A percentile compares a stretch with the other conserved stretches of the same genome.
Evolutionary conservation across 163 green algal species (phyloP).

Genomic region (Picocystis sp.): DNA sequence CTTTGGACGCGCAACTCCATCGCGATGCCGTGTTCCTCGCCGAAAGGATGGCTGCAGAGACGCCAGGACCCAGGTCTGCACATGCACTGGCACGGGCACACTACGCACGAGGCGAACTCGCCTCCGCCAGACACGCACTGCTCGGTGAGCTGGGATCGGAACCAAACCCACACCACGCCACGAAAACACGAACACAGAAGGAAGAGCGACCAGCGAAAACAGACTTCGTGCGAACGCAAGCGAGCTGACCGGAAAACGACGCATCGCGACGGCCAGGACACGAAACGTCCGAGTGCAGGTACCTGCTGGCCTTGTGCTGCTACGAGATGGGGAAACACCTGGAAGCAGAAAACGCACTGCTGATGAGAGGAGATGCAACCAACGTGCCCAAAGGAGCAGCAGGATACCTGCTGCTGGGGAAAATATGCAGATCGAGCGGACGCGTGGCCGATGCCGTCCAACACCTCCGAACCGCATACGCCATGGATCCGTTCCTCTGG

Average conservation of each 20-base stretch:
- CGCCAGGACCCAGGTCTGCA: too few relatives aligned
- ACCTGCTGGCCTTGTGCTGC: constrained; percentile 61
- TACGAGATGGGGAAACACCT: constrained; percentile 45
- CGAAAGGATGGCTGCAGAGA: too few relatives aligned
- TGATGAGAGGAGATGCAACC: constrained; percentile 7
- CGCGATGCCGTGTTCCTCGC: too few relatives aligned
- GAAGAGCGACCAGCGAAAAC: too few relatives aligned
- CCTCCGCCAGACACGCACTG: too few relatives aligned
- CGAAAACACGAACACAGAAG: too few relatives aligned
- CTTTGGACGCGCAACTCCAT: too few relatives aligned
- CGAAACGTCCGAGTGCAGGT: constrained; percentile 35
- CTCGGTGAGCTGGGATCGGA: too few relatives aligned
- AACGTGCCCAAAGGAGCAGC: constrained; percentile 63
- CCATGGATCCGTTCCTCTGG: constrained; percentile 76
- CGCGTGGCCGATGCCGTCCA: constrained; percentile 29
- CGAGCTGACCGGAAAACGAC: constrained; percentile 56
- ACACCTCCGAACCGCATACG: constrained; percentile 51
- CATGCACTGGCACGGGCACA: too few relatives aligned
- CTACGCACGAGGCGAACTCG: too few relatives aligned
- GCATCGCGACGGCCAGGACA: constrained; percentile 3
- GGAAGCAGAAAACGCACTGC: constrained; percentile 65
- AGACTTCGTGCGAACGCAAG: constrained; percentile 41
- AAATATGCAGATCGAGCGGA: constrained; percentile 46
- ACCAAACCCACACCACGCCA: too few relatives aligned
- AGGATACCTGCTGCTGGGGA: constrained; percentile 68